Conservation (phyloP, 2,329 filamentous ascomycete species). For the Arachnomyces sp. region DNA sequence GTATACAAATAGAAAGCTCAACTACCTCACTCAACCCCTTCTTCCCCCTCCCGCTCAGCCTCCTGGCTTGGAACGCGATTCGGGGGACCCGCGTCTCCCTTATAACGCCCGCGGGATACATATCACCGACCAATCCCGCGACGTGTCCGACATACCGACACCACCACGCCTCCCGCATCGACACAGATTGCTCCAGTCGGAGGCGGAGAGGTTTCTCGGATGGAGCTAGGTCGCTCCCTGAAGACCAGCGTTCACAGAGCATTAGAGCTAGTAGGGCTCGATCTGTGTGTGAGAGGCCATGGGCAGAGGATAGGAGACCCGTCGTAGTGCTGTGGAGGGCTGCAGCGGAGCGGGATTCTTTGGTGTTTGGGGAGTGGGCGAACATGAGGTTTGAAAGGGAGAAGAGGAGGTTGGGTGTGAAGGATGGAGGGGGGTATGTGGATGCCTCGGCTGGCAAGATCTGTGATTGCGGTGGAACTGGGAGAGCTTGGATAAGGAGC, state of each 20-base stretch:
- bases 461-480: constrained; percentile 21
- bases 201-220: constrained; percentile 48
- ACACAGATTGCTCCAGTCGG: constrained; percentile 46
- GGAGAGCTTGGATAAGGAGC: constrained; percentile 43
- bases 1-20: constrained; percentile 37
- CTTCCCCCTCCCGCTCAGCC: constrained; percentile 36
- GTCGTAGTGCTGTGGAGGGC: constrained; percentile 65
- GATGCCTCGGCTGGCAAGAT: constrained; percentile 14
- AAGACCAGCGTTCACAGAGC: constrained; percentile 60
- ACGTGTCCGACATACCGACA: constrained; percentile 55
- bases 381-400: constrained; percentile 55
- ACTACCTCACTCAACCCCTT: constrained; percentile 34
- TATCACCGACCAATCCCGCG: constrained; percentile 47
- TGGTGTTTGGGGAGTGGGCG: constrained; percentile 42
- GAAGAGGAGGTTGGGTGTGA: constrained; percentile 42
- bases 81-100: constrained; percentile 10
- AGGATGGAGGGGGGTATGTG: constrained; percentile 29
- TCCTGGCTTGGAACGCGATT: constrained; percentile 34
- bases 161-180: constrained; percentile 54
- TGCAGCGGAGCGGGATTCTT: constrained; percentile 53
- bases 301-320: constrained; percentile 57
- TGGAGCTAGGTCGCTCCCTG: constrained; percentile 52
- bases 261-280: constrained; percentile 64
- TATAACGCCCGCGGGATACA: constrained; percentile 54
- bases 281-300: constrained; percentile 65